Base-by-base conservation (phyloP, 2,329 filamentous ascomycete genomes). In the Sporothrix luriei region DNA sequence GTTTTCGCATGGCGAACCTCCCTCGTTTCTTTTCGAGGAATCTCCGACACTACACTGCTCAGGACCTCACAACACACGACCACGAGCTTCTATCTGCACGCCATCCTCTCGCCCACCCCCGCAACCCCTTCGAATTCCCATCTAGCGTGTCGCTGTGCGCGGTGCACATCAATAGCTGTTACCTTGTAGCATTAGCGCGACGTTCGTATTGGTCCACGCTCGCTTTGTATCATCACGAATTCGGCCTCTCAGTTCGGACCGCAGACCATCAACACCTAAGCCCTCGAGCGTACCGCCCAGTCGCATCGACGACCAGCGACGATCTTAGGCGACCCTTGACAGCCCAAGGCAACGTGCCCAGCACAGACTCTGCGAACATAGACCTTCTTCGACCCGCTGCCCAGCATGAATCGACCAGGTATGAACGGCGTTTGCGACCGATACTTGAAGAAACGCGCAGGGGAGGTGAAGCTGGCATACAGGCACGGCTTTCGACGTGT, bases 361-460 rank as follows among this genome's bases (percentile, higher is more conserved):
- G 24, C 43, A 29, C 52, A n/a, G 48, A 49, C 5, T 6, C 48
- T 49, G 48, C 46, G 14, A 46, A 19, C 51, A n/a, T n/a, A 2
- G 38, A 29, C 26, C 19, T 26, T 26, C 19, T 29, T 43, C 40
- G 14, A 33, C 14, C 66, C 21, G 26, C 74, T 72, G 62, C 55
- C 76, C 79, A 82, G 78, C 77, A 87, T 87, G 85, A 87, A 87
- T 79, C 83, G 85, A 82, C 82, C 84, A 87, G 85, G 85, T 87
- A 87, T 78, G 82, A 76, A 76, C 49, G 2, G 19, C 43, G 6
- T 49, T 40, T n/a, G 52, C 51, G 49, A 13, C 21, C 26, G 29
- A 59, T 49, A 46, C 43, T 51, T 43, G 40, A 33, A 21, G 40
- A 21, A 5, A 40, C 3, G 38, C 24, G 51, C 24, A 7, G 11